These are phyloP conservation scores for Pezicula carpinea DNA, from an alignment of 2,329 filamentous ascomycete genomes.

Conservation along the genomic window DNA sequence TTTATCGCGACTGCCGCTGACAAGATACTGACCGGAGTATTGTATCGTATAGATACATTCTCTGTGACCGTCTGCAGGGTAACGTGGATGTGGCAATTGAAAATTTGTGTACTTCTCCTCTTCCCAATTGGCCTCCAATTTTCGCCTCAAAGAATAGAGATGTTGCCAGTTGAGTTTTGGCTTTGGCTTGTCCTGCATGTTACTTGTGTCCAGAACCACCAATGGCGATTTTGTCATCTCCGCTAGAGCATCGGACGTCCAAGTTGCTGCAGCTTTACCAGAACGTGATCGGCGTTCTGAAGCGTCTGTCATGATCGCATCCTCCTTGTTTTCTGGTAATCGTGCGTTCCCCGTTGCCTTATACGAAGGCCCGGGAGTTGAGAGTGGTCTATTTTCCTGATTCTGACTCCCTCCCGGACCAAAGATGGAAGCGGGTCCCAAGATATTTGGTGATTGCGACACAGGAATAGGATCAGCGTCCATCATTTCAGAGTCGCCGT, in stretches of 20 bases:
- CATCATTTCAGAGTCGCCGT: constrained; percentile 44
- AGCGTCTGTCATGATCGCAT: constrained; percentile 6
- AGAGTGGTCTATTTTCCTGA: constrained; percentile 5
- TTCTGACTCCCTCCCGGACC: constrained; percentile 13
- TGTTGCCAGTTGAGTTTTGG: constrained; percentile 78
- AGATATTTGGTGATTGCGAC: no score
- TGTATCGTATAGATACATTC: constrained; percentile 97
- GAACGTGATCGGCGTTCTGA: neutral
- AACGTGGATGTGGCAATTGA: constrained; percentile 78
- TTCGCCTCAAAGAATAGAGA: constrained; percentile 80
- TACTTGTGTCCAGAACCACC: constrained; percentile 46
- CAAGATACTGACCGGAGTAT: constrained; percentile 77
- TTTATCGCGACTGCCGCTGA: constrained; percentile 88
- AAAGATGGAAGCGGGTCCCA: constrained; percentile 19
- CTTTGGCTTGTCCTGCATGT: constrained; percentile 42
- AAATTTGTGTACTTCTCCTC: constrained; percentile 79
- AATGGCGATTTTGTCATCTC: constrained; percentile 17
- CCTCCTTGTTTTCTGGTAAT: constrained; percentile 4
- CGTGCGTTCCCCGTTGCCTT: constrained; percentile 7
- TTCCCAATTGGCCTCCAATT: constrained; percentile 89
- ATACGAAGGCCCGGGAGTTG: neutral
- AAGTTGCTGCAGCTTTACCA: no score
- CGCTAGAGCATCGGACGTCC: neutral
- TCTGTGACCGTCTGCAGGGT: constrained; percentile 76
- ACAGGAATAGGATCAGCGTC: constrained; percentile 27